Base-by-base conservation (phyloP, 2,329 filamentous ascomycete species). In the Emmonsiellopsis sp. region DNA sequence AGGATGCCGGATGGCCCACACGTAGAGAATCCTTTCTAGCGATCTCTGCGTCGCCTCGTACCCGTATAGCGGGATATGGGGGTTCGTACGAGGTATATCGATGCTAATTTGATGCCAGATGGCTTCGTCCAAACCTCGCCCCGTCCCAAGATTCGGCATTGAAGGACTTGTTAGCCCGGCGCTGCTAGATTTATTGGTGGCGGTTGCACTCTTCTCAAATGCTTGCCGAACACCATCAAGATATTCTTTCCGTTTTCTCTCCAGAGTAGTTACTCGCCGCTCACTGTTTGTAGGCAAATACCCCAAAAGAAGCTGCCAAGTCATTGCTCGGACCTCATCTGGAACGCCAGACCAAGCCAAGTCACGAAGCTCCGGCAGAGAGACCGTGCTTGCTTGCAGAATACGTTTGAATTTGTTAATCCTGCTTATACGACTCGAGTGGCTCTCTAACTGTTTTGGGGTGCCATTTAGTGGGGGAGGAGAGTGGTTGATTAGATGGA, bases 41-140 rank as follows among this genome's bases (percentile, higher is more conserved):
- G 90, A 96, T 52, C 91, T 79, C 68, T 98, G 93, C 0, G 94
- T 98, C 4, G 92, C 92, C 70, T 97, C 92, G 66, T 95, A 97
- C 60, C 88, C 82, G 71, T 98, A 98, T 0, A 98, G 78, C 61
- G 94, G 88, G 52, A 98, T 85, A 70, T 97, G 93, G 9, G 93
- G 93, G 66, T 95, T 97, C 3, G 93, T 98, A 49, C 93, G 83
- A 2, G 93, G 93, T 21, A 97, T 88, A 66, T 98, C 93, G 64
- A 98, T 98, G 70, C 90, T 96, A 71, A 98, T 97, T 67, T 98
- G 93, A 73, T 98, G 93, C 93, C 93, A 98, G 55, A 98, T 84
- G n/a, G 89, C 87, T 74, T 98, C 93, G 62, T 98, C 94, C 14
- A 98, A 74, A 2, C 91, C 92, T 52, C 88, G 81, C 2, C 84